A percentile compares a stretch with the other conserved stretches of the same genome.
These are phyloP conservation scores for Sphaerostilbella broomeana DNA, from an alignment of 2,329 filamentous ascomycete genomes.

Conservation along the genomic window DNA sequence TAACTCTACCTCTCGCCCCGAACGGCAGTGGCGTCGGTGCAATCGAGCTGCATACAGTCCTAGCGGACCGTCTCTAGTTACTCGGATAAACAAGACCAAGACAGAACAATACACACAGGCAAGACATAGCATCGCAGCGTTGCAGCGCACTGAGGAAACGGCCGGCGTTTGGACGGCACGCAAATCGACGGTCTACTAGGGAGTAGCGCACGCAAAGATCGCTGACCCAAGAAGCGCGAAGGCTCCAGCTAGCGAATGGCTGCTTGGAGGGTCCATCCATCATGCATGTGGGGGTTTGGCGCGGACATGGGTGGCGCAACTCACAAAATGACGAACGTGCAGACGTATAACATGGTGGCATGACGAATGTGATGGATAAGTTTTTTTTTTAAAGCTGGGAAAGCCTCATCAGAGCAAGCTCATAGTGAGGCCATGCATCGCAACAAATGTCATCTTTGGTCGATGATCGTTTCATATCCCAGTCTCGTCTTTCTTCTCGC, in stretches of 20 bases:
- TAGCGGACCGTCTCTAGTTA: too few species aligned
- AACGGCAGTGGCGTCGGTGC: slow-evolving; percentile 14
- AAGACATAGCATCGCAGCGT: neutral
- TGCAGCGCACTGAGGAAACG: neutral
- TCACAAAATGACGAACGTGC: slow-evolving; percentile 10
- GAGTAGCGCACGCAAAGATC: neutral
- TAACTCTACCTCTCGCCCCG: too few species aligned
- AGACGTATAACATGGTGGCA: slow-evolving; percentile 12
- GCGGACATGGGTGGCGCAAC: slow-evolving; percentile 11
- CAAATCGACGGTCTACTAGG: neutral
- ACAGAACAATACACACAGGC: too few species aligned
- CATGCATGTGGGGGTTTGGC: slow-evolving; percentile 13
- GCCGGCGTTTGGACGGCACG: neutral
- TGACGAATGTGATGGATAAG: slow-evolving; percentile 11
- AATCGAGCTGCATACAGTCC: too few species aligned
- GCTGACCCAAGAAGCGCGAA: slow-evolving; percentile 1
- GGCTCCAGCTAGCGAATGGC: slow-evolving; percentile 4
- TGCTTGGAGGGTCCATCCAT: slow-evolving; percentile 13
- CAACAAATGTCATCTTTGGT: too few species aligned
- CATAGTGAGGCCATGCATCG: too few species aligned
- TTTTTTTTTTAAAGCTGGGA: slow-evolving; percentile 7
- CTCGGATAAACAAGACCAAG: neutral
- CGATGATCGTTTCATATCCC: too few species aligned
- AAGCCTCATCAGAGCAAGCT: slow-evolving; percentile 3
- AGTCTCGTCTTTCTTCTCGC: too few species aligned